Evolutionary conservation across 306 rosid genomes (phyloP), one percentile per base, ranked within the genome.

Genomic region (Canavalia gladiata): DNA sequence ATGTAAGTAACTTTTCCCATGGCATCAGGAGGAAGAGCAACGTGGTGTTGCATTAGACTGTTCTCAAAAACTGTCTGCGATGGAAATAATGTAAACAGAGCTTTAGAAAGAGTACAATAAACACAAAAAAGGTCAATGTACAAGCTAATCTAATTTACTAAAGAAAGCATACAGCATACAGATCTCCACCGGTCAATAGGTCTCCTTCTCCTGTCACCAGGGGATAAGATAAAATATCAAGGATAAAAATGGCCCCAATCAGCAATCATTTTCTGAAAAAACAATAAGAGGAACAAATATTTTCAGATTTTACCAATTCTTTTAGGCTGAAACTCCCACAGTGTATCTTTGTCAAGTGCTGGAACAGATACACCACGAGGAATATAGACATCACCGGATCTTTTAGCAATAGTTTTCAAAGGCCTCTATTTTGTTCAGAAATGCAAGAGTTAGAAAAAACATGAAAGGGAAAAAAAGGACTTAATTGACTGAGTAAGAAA

Each of bases 291-390:
- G 18, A 62, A 60, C 2, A 39, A 18, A 35, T 25, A 56, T 13
- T 66, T 34, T 66, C 43, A 4, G 1, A 11, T 1, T 18, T 67
- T 89, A 92, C 97, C 91, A 39, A 92, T 37, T 83, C 86, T 89
- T 79, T 89, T 92, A 4, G 97, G 97, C 71, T 90, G 84, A 83
- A 92, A 90, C 72, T 92, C 94, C 94, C 97, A 92, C 7, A 89
- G 91, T 74, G 62, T 81, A 83, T 92, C 93, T 82, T 90, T 92
- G 90, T 92, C 97, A 63, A 92, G 97, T 60, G 97, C 94, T 7
- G 97, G 94, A 52, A 92, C 97, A 54, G 93, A 79, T 31, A 92
- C 90, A 63, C 94, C 97, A 79, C 94, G 93, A 0, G 94, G 97
- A 72, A 92, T 92, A 76, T 90, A 92, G 74, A 92, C 97, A 87